Conservation (phyloP, 2,329 filamentous ascomycete genomes). For the Penicillium sp. region DNA sequence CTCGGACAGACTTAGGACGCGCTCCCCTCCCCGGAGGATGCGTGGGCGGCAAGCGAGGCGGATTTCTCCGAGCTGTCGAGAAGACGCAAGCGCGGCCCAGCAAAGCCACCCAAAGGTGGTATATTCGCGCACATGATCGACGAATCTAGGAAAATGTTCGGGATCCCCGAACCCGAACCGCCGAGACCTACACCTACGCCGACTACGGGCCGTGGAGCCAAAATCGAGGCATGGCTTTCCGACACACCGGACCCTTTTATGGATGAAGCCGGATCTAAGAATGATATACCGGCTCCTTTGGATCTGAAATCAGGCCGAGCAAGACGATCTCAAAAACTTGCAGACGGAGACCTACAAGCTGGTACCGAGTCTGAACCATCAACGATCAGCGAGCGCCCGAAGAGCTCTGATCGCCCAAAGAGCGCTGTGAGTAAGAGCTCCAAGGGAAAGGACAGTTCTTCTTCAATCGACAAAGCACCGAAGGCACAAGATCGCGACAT, state of each 20-base stretch:
- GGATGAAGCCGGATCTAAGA: conserved; percentile 39
- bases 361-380: conserved; percentile 25
- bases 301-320: conserved; percentile 43
- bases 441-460: conserved; percentile 20
- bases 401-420: conserved; percentile 24
- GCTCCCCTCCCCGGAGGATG: conserved; percentile 32
- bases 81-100: conserved; percentile 34
- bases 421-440: conserved; percentile 25
- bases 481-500: conserved; percentile 12
- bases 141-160: conserved; percentile 48
- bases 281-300: conserved; percentile 43
- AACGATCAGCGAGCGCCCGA: conserved; percentile 22
- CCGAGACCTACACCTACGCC: conserved; percentile 44
- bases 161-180: conserved; percentile 39
- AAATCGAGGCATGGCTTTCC: conserved; percentile 63
- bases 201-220: conserved; percentile 46
- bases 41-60: conserved; percentile 40
- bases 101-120: conserved; percentile 41
- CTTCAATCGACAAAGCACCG: conserved; percentile 14
- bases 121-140: conserved; percentile 47
- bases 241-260: conserved; percentile 57
- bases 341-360: conserved; percentile 21
- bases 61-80: conserved; percentile 43
- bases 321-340: conserved; percentile 29
- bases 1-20: conserved; percentile 26